phyloP scores from a whole-genome alignment of 176 grass and related monocot species.

The Phragmites australis region DNA sequence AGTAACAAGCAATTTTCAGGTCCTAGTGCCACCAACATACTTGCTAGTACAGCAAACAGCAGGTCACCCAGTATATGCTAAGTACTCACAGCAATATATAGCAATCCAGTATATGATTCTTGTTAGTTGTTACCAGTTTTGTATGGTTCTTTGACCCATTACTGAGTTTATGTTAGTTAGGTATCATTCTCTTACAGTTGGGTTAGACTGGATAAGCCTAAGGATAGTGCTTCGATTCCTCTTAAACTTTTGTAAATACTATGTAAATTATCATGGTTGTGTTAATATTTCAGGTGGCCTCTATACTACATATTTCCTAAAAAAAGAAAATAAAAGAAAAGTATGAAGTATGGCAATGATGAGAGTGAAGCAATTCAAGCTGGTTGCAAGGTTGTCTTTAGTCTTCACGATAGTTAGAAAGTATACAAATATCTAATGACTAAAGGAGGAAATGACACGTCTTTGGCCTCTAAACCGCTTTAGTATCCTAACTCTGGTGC shows the following conservation, averaged over 20 bases:
- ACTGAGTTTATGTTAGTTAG: background rate
- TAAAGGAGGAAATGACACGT: background rate
- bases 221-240: background rate
- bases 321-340: background rate
- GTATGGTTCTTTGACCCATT: background rate
- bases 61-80: background rate
- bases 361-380: constrained; percentile 9
- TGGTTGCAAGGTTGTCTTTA: constrained; percentile 15
- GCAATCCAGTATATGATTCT: background rate
- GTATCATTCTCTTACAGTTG: background rate
- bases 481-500: constrained; percentile 1
- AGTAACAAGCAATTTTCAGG: constrained; percentile 17
- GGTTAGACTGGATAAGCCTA: background rate
- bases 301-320: background rate
- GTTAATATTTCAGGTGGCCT: background rate
- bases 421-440: background rate
- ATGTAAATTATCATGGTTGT: background rate
- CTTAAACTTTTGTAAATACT: background rate
- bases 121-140: background rate
- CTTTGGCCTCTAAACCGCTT: constrained; percentile 11
- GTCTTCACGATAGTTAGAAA: background rate
- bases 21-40: background rate
- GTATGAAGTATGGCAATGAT: background rate
- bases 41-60: constrained; percentile 2
- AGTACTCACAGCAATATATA: background rate